Conservation (phyloP, 495 filamentous ascomycete genomes). For the Wilcoxina mikolae region DNA sequence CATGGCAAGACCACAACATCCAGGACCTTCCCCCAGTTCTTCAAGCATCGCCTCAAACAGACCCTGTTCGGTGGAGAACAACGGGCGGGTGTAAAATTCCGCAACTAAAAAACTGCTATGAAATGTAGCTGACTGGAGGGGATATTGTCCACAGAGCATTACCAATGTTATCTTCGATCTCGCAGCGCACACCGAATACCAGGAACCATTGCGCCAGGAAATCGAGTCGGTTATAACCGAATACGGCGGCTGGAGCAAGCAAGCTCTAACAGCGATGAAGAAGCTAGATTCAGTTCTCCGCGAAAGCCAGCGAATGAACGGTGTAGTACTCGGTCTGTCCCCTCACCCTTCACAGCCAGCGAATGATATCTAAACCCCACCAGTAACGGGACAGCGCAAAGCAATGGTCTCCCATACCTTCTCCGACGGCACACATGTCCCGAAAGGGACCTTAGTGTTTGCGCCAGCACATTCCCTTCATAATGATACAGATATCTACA, state of each 20-base stretch:
- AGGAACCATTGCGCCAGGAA: constrained; percentile 19
- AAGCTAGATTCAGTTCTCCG: constrained; percentile 22
- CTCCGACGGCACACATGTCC: constrained; percentile 20
- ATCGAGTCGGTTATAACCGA: constrained; percentile 13
- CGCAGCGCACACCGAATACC: constrained; percentile 14
- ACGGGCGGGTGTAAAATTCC: no score
- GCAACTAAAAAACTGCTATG: background rate
- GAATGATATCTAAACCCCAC: no score
- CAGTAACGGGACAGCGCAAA: constrained; percentile 16
- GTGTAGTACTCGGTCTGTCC: no score
- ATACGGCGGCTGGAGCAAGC: constrained; percentile 23
- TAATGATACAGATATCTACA: background rate
- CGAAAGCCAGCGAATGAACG: constrained; percentile 19
- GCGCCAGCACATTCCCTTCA: constrained; percentile 15
- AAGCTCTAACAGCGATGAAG: constrained; percentile 25
- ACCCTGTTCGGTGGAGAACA: no score
- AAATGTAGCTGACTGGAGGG: background rate
- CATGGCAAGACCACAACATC: no score
- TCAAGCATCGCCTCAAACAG: no score
- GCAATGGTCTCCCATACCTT: constrained; percentile 17
- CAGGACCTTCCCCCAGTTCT: no score
- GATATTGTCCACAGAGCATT: constrained; percentile 8
- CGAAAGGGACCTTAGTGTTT: constrained; percentile 15
- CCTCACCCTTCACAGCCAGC: constrained; percentile 6
- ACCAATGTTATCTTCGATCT: constrained; percentile 19